Conservation (phyloP, 2,329 filamentous ascomycete species). For the Akanthomyces lecanii region DNA sequence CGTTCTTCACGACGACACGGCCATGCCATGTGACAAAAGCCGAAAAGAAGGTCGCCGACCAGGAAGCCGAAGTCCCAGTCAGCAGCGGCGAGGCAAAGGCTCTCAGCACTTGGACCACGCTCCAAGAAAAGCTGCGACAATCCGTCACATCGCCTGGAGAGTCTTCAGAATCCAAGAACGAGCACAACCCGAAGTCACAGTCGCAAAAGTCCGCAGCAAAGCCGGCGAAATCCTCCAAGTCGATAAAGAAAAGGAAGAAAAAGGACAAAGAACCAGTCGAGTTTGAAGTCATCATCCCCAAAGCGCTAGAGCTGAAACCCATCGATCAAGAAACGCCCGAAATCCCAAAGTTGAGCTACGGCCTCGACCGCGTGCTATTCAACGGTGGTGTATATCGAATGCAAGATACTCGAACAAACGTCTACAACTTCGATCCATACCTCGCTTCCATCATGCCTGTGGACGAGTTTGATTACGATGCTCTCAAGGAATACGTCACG, state of each 20-base stretch:
- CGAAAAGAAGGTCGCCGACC: background rate
- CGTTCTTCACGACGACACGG: slow-evolving; percentile 4
- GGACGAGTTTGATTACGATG: slow-evolving; percentile 84
- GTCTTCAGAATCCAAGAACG: background rate
- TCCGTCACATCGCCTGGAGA: background rate
- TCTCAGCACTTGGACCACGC: slow-evolving; percentile 1
- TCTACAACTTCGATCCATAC: slow-evolving; percentile 97
- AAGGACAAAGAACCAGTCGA: slow-evolving; percentile 18
- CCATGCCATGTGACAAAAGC: background rate
- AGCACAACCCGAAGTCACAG: background rate
- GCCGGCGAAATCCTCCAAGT: background rate
- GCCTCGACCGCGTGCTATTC: slow-evolving; percentile 86
- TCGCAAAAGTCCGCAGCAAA: background rate
- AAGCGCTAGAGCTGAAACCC: slow-evolving; percentile 26
- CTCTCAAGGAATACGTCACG: slow-evolving; percentile 81
- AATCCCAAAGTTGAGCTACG: slow-evolving; percentile 64
- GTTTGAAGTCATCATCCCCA: slow-evolving; percentile 29
- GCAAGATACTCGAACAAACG: slow-evolving; percentile 79
- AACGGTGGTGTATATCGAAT: slow-evolving; percentile 90
- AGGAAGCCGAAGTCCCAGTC: background rate
- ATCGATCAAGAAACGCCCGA: slow-evolving; percentile 31
- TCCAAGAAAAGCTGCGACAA: slow-evolving; percentile 2
- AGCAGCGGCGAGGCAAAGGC: background rate
- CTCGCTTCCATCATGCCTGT: slow-evolving; percentile 90
- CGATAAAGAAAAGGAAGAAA: background rate